These are phyloP conservation scores for Coniochaeta pulveracea DNA, from an alignment of 2,329 filamentous ascomycete genomes.

Conservation along the genomic window DNA sequence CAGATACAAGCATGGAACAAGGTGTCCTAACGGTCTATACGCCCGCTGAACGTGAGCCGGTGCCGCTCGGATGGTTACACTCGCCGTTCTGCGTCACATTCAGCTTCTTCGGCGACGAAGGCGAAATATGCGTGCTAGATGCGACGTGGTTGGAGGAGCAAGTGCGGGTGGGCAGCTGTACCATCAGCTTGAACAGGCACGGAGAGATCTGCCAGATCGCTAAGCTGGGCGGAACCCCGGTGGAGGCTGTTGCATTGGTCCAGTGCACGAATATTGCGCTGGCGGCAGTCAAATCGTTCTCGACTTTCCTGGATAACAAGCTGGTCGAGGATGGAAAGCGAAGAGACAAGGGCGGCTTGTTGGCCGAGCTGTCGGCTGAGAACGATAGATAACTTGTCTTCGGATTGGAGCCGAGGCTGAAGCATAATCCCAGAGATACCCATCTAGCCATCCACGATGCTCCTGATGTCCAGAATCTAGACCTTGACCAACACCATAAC, in stretches of 20 bases:
- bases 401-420: constrained; percentile 4
- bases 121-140: constrained; percentile 61
- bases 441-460: constrained; percentile 12
- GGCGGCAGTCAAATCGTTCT: constrained; percentile 71
- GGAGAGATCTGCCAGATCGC: constrained; percentile 87
- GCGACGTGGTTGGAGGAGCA: constrained; percentile 66
- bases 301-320: constrained; percentile 58
- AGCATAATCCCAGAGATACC: constrained; percentile 21
- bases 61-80: constrained; percentile 83
- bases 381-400: constrained; percentile 58
- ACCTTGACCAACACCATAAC: neutral
- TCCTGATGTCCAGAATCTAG: no score
- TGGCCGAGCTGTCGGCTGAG: constrained; percentile 69
- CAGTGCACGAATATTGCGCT: constrained; percentile 65
- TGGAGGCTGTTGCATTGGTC: constrained; percentile 70
- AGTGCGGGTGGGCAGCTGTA: constrained; percentile 59
- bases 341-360: constrained; percentile 66
- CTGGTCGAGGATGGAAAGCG: constrained; percentile 69
- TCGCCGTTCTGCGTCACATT: constrained; percentile 87
- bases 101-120: constrained; percentile 66
- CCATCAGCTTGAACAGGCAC: constrained; percentile 77
- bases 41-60: constrained; percentile 75
- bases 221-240: constrained; percentile 74
- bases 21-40: constrained; percentile 79
- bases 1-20: constrained; percentile 78